These are phyloP conservation scores for Claviceps digitariae DNA, from an alignment of 2,329 filamentous ascomycete genomes.

Conservation along the genomic window DNA sequence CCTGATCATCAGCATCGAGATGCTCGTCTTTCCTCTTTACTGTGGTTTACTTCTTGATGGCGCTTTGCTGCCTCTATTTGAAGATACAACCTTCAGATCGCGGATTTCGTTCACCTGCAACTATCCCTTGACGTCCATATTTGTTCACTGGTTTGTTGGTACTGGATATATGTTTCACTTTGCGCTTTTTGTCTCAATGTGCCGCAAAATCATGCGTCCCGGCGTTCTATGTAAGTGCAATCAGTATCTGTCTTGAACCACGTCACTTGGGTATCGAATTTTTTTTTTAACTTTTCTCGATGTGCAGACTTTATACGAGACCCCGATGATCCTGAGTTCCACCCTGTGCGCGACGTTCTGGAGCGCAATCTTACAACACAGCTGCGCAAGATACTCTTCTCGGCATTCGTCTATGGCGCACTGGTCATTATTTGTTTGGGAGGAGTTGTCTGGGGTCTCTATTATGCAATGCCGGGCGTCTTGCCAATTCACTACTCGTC, in stretches of 20 bases:
- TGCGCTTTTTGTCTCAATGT: conserved; percentile 97
- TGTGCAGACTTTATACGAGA: conserved; percentile 81
- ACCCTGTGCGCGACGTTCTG: conserved; percentile 90
- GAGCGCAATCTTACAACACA: conserved; percentile 88
- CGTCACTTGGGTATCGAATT: neutral
- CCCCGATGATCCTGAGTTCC: conserved; percentile 95
- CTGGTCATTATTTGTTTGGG: conserved; percentile 87
- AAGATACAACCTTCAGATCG: conserved; percentile 61
- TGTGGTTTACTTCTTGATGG: conserved; percentile 83
- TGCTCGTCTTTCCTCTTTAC: conserved; percentile 93
- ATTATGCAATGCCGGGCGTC: conserved; percentile 51
- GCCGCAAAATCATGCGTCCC: conserved; percentile 89
- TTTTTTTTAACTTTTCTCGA: neutral
- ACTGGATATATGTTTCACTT: conserved; percentile 99
- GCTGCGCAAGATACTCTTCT: conserved; percentile 90
- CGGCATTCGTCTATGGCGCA: conserved; percentile 86
- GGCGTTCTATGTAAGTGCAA: conserved; percentile 73
- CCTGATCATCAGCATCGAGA: conserved; percentile 96
- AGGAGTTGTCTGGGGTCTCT: conserved; percentile 88
- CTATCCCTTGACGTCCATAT: conserved; percentile 79
- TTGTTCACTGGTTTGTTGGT: conserved; percentile 97
- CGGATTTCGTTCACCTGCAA: conserved; percentile 64
- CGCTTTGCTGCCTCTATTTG: conserved; percentile 80
- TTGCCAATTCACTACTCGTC: conserved; percentile 90
- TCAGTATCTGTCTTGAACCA: neutral